Conservation (phyloP, 805 yeast species). For the Torulaspora gathmanii region DNA sequence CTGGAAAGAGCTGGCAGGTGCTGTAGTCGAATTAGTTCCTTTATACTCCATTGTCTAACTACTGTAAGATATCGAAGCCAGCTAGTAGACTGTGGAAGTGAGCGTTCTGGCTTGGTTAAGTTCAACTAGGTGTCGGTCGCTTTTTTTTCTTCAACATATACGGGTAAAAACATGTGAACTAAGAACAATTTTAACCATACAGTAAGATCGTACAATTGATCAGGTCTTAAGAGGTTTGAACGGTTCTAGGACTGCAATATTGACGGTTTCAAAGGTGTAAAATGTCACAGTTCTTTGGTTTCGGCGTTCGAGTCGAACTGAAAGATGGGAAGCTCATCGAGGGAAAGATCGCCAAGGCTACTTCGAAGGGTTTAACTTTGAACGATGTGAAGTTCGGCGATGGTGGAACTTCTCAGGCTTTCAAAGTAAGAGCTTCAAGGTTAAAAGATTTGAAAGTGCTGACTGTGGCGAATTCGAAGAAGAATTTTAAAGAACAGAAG, state of each 20-base stretch:
- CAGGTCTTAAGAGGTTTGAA: neutral
- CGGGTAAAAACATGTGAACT: constrained; percentile 5
- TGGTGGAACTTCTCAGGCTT: constrained; percentile 32
- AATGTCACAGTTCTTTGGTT: constrained; percentile 44
- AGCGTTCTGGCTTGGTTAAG: neutral
- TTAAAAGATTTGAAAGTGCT: constrained; percentile 34
- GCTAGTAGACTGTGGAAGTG: no score
- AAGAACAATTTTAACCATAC: constrained; percentile 1
- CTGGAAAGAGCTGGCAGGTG: constrained; percentile 11
- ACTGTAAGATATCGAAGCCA: no score
- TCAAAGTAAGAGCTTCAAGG: constrained; percentile 35
- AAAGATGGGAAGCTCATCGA: constrained; percentile 40
- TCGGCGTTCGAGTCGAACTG: constrained; percentile 42
- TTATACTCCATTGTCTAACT: neutral
- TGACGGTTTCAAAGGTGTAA: neutral
- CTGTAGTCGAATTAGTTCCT: neutral
- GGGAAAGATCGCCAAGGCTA: constrained; percentile 43
- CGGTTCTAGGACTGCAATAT: neutral
- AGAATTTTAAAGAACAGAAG: constrained; percentile 7
- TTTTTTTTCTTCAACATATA: neutral
- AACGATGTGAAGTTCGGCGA: constrained; percentile 37
- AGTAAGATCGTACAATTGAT: no score
- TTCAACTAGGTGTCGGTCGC: neutral
- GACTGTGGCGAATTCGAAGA: constrained; percentile 24
- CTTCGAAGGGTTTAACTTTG: constrained; percentile 38